Conservation (phyloP, 1,284 basidiomycete genomes). For the Macrocystidia cucumis region DNA sequence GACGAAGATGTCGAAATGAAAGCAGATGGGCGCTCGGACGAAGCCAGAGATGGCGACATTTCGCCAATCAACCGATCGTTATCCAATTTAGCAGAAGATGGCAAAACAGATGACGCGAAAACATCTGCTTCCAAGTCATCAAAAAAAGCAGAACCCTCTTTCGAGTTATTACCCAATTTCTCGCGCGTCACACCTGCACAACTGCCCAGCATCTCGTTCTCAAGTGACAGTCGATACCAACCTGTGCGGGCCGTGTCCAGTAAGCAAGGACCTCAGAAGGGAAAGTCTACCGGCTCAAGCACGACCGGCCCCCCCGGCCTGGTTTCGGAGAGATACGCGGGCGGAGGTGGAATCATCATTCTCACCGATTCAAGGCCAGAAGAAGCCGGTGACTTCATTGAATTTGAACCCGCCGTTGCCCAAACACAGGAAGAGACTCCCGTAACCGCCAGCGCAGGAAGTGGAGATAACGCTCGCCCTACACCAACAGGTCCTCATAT, state of each 20-base stretch:
- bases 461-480: slow-evolving; percentile 17
- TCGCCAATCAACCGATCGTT: slow-evolving; percentile 47
- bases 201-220: slow-evolving; percentile 79
- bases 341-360: slow-evolving; percentile 81
- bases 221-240: slow-evolving; percentile 72
- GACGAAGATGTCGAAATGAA: slow-evolving; percentile 75
- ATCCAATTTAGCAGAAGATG: slow-evolving; percentile 38
- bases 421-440: slow-evolving; percentile 18
- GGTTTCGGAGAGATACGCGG: slow-evolving; percentile 54
- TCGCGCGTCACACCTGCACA: slow-evolving; percentile 92
- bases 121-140: slow-evolving; percentile 27
- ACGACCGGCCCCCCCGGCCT: slow-evolving; percentile 12
- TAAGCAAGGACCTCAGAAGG: slow-evolving; percentile 22
- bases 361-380: slow-evolving; percentile 63
- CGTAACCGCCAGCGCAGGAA: slow-evolving; percentile 10
- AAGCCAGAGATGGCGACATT: slow-evolving; percentile 42
- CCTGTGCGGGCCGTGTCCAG: slow-evolving; percentile 83
- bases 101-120: slow-evolving; percentile 34
- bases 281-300: slow-evolving; percentile 20
- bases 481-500: slow-evolving; percentile 39
- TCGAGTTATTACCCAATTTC: slow-evolving; percentile 80
- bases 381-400: slow-evolving; percentile 69
- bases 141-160: slow-evolving; percentile 70
- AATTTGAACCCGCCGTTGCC: slow-evolving; percentile 44
- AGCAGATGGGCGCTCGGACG: slow-evolving; percentile 36